These are phyloP conservation scores for Lenzites betulinus DNA, from an alignment of 768 basidiomycete species.

Conservation along the genomic window DNA sequence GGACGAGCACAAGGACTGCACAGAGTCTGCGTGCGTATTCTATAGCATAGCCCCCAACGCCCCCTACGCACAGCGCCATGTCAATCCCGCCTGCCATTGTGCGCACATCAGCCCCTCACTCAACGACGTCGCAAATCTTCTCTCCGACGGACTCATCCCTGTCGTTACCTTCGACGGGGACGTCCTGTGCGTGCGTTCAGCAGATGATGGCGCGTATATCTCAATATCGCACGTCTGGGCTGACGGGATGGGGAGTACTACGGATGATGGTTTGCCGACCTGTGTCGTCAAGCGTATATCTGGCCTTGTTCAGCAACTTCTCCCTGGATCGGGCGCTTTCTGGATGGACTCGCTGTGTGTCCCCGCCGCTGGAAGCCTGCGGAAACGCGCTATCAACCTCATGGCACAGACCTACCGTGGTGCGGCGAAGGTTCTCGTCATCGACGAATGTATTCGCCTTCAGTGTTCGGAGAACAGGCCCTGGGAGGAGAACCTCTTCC, in stretches of 20 bases:
- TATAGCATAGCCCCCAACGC: neutral
- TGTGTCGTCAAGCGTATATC: constrained; percentile 12
- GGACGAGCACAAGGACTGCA: neutral
- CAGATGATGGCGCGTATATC: neutral
- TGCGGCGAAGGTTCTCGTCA: constrained; percentile 14
- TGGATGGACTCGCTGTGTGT: constrained; percentile 20
- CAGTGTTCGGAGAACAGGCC: neutral
- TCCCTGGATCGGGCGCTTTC: constrained; percentile 11
- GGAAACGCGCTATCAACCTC: constrained; percentile 13
- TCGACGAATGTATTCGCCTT: constrained; percentile 10
- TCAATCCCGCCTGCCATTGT: constrained; percentile 1
- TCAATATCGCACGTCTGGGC: constrained; percentile 22
- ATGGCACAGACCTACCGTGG: constrained; percentile 17
- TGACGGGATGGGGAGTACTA: constrained; percentile 17
- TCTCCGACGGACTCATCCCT: neutral
- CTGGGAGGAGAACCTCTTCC: constrained; percentile 1
- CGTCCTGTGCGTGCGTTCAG: neutral
- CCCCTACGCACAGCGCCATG: neutral
- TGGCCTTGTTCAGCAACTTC: neutral
- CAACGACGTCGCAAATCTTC: neutral
- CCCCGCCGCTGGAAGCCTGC: neutral
- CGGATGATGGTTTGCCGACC: constrained; percentile 13
- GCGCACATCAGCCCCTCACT: neutral
- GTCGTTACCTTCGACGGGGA: neutral
- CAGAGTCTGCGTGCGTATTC: neutral